Evolutionary conservation across 164 flowering plant species (phyloP), one percentile per base, ranked within the genome.

Genomic region (Malania oleifera): DNA sequence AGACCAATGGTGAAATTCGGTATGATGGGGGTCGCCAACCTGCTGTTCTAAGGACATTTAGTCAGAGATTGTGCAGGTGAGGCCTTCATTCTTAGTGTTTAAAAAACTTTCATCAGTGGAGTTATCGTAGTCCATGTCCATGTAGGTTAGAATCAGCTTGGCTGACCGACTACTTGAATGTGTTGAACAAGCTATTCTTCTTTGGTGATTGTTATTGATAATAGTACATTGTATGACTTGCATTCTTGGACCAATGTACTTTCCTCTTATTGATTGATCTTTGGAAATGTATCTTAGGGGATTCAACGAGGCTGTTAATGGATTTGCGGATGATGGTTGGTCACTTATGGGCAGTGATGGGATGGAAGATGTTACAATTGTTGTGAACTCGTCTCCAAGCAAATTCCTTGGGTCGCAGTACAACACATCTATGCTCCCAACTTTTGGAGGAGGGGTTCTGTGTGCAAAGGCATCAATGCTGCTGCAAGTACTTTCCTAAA

Each of bases 391-490:
- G 19, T 74, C 85, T 57, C 78, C 87, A 23, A 68, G 65, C 55
- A 86, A 83, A 64, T 75, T 78, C 29, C 55, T 77, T 31, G 82
- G 84, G 18, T 70, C 80, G 20, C 81, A 82, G 41, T 74, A 62
- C 44, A 72, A 67, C 57, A 49, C 73, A 12, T 62, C 74, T 25
- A 40, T 80, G 62, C 67, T 80, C 39, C 80, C 84, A 0, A 43
- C 78, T 26, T 70, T 82, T 34, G 87, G 80, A 22, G 79, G 86
- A 10, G 95, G 91, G 15, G 84, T 89, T 48, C 65, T 89, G 46
- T 89, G 96, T 68, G 96, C 96, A 13, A 82, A 83, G 46, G 91
- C 93, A 26, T 89, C 96, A 9, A 89, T 89, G 96, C 75, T 89
- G 50, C 69, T 89, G 5, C 89, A 84, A 83, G 96, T 89, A 45